Evolutionary conservation across 306 rosid genomes (phyloP).

Genomic region (Alnus rubra): DNA sequence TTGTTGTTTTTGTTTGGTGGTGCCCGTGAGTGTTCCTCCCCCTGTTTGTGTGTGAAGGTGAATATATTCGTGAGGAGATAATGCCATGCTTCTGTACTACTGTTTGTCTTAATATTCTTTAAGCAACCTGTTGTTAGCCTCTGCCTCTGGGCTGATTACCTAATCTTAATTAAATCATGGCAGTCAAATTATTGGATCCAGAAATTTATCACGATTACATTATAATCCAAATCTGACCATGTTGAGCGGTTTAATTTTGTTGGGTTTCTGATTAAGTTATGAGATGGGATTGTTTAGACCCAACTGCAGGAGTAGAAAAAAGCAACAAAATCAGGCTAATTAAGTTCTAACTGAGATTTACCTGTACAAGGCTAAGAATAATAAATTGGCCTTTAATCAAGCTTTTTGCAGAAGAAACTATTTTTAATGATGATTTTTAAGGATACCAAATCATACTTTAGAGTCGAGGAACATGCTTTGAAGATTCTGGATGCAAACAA

Average conservation of each 20-base stretch:
- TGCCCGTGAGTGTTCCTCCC: constrained; percentile 66
- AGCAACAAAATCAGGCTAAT: too few relatives aligned
- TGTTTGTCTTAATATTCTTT: background rate
- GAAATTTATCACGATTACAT: background rate
- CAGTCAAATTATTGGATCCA: constrained; percentile 8
- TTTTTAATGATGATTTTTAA: too few relatives aligned
- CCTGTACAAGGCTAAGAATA: background rate
- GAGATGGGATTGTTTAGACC: background rate
- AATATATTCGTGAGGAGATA: constrained; percentile 41
- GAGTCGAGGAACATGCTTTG: background rate
- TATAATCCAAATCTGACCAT: background rate
- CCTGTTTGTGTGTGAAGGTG: constrained; percentile 52
- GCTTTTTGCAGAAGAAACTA: too few relatives aligned
- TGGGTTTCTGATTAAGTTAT: constrained; percentile 7
- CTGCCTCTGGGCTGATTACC: background rate
- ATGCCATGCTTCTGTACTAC: constrained; percentile 19
- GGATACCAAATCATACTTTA: background rate
- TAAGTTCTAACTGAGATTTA: too few relatives aligned
- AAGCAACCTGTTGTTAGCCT: background rate
- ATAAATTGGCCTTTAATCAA: too few relatives aligned
- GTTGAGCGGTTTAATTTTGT: constrained; percentile 3
- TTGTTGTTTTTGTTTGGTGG: constrained; percentile 50
- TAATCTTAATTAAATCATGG: constrained; percentile 7
- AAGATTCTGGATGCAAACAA: background rate
- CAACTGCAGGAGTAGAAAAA: constrained; percentile 20